A percentile compares a stretch with the other conserved stretches of the same genome.
These are phyloP conservation scores for Apiospora arundinis DNA, from an alignment of 2,329 filamentous ascomycete genomes.

Conservation along the genomic window DNA sequence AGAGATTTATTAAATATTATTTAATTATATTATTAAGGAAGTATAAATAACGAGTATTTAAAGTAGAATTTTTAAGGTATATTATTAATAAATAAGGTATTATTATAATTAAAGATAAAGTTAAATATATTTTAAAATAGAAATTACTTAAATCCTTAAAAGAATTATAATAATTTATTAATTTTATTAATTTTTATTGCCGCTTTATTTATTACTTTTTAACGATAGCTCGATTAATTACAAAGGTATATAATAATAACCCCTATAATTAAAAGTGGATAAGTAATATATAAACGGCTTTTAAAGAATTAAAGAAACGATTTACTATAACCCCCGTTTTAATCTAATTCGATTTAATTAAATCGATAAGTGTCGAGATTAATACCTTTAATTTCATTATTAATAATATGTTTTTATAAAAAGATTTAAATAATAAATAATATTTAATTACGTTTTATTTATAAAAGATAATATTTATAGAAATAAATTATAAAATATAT, in stretches of 20 bases:
- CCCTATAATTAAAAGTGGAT: neutral
- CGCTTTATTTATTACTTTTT: neutral
- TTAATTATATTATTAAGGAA: constrained; percentile 1
- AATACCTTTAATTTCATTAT: neutral
- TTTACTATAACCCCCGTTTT: neutral
- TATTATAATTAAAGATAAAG: neutral
- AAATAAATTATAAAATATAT: too few relatives aligned
- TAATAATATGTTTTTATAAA: too few relatives aligned
- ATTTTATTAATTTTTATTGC: neutral
- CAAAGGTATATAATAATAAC: neutral
- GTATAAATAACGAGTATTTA: neutral
- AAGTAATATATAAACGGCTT: neutral
- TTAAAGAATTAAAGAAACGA: neutral
- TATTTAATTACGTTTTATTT: too few relatives aligned
- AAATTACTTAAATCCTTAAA: neutral
- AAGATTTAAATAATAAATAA: too few relatives aligned
- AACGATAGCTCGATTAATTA: neutral
- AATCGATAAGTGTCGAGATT: neutral
- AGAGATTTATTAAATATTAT: neutral
- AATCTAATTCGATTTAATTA: neutral
- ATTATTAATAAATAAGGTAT: neutral
- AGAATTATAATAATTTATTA: neutral
- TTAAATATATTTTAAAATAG: neutral
- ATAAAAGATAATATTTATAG: too few relatives aligned
- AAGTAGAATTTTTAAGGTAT: neutral